These are phyloP conservation scores for Linnemannia elongata DNA, from an alignment of 192 early-diverging fungal genomes.

Conservation along the genomic window DNA sequence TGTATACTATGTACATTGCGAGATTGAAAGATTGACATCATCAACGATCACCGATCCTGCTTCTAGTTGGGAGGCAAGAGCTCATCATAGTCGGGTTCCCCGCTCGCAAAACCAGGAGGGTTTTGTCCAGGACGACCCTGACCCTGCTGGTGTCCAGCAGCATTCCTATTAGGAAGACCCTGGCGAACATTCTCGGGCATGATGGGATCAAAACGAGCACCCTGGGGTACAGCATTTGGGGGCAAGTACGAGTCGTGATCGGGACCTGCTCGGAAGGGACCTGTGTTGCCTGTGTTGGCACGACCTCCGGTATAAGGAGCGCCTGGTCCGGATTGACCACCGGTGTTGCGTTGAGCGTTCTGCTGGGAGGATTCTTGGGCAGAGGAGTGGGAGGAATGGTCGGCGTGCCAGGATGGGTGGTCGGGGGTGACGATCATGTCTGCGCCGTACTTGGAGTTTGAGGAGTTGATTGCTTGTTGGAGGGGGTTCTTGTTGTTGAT, in stretches of 20 bases:
- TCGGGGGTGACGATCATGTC: constrained; percentile 53
- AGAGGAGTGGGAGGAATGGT: neutral
- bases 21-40: neutral
- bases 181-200: constrained; percentile 24
- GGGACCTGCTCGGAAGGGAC: constrained; percentile 14
- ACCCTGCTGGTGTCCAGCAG: neutral
- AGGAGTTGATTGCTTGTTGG: constrained; percentile 19
- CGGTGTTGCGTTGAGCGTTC: neutral
- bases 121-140: constrained; percentile 13
- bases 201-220: constrained; percentile 42
- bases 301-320: constrained; percentile 26
- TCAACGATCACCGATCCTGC: neutral
- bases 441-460: constrained; percentile 13
- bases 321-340: constrained; percentile 5
- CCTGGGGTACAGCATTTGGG: constrained; percentile 32
- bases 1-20: neutral
- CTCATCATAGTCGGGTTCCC: constrained; percentile 33
- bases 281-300: constrained; percentile 8
- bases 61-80: constrained; percentile 23
- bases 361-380: constrained; percentile 1
- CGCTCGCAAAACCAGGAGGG: neutral
- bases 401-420: constrained; percentile 40
- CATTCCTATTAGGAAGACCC: constrained; percentile 7
- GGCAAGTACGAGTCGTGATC: constrained; percentile 31
- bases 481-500: constrained; percentile 21